Conservation (phyloP, 2,329 filamentous ascomycete species). For the Hirsutella rhossiliensis region DNA sequence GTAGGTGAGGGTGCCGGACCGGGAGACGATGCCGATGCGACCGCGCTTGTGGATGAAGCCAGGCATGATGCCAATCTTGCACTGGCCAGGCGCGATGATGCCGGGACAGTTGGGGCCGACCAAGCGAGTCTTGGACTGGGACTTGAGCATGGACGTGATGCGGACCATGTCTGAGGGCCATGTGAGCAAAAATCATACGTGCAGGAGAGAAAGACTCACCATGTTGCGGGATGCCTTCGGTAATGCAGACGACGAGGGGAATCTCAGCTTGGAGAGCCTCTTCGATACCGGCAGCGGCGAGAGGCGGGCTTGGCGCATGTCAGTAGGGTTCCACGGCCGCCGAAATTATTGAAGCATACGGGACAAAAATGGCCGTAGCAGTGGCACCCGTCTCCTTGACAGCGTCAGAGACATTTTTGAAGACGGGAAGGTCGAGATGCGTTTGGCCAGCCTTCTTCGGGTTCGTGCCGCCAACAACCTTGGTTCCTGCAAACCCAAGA, state of each 20-base stretch:
- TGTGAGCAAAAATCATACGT: not conserved
- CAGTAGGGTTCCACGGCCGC: conserved; percentile 2
- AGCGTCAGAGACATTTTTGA: conserved; percentile 77
- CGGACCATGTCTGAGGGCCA: conserved; percentile 80
- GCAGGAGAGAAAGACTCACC: conserved; percentile 40
- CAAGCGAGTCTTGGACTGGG: conserved; percentile 91
- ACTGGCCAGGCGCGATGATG: conserved; percentile 90
- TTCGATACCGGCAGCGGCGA: conserved; percentile 91
- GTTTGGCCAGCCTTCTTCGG: conserved; percentile 92
- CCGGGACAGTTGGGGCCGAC: conserved; percentile 97
- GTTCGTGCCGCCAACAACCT: conserved; percentile 96
- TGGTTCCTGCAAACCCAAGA: conserved; percentile 54
- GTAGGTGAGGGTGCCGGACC: conserved; percentile 96
- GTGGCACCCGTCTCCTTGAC: conserved; percentile 83
- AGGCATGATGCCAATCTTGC: conserved; percentile 99
- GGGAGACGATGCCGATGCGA: conserved; percentile 95
- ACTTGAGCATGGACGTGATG: conserved; percentile 96
- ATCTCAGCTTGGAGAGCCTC: conserved; percentile 91
- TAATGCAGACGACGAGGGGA: conserved; percentile 92
- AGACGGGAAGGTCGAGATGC: conserved; percentile 88
- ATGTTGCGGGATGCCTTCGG: conserved; percentile 94
- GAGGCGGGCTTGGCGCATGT: conserved; percentile 54
- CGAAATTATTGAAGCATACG: conserved; percentile 40
- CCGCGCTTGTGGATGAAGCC: conserved; percentile 99
- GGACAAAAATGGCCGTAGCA: conserved; percentile 92